These are phyloP conservation scores for Recurvomyces mirabilis DNA, from an alignment of 495 filamentous ascomycete species.

Conservation along the genomic window DNA sequence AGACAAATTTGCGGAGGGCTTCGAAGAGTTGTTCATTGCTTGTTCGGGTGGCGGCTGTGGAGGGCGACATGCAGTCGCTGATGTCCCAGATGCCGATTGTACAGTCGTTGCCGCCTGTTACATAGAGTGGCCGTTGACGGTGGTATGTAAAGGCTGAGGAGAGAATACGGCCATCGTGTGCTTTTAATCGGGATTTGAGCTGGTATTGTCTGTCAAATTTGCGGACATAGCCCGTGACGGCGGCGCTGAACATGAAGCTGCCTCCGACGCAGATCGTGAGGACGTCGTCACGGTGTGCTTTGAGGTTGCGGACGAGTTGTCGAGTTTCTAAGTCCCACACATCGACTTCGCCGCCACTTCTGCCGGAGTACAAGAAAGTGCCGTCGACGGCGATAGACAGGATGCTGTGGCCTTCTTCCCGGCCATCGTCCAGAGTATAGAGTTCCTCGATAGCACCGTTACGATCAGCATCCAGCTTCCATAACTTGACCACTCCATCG, in stretches of 20 bases:
- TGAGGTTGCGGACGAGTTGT: conserved; percentile 76
- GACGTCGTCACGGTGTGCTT: conserved; percentile 68
- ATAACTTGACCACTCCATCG: conserved; percentile 85
- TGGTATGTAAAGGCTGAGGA: conserved; percentile 66
- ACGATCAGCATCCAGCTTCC: conserved; percentile 50
- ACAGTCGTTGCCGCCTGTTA: conserved; percentile 92
- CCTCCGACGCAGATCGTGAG: conserved; percentile 75
- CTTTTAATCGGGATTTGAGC: conserved; percentile 69
- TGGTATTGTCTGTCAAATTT: conserved; percentile 86
- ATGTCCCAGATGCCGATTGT: conserved; percentile 82
- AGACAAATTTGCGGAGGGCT: conserved; percentile 70
- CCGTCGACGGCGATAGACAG: conserved; percentile 75
- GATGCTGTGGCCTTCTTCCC: conserved; percentile 56
- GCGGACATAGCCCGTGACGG: conserved; percentile 63
- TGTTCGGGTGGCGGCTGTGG: conserved; percentile 39
- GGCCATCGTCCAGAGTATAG: conserved; percentile 59
- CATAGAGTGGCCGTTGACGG: conserved; percentile 60
- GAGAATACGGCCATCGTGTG: conserved; percentile 74
- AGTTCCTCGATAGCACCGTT: conserved; percentile 47
- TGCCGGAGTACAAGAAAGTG: conserved; percentile 79
- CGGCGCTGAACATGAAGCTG: conserved; percentile 73
- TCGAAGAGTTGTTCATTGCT: conserved; percentile 74
- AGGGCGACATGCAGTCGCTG: conserved; percentile 39
- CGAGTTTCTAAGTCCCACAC: conserved; percentile 95
- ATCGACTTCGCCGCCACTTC: conserved; percentile 80